Evolutionary conservation across 2,329 filamentous ascomycete species (phyloP).

Genomic region (Tolypocladium tropicale): DNA sequence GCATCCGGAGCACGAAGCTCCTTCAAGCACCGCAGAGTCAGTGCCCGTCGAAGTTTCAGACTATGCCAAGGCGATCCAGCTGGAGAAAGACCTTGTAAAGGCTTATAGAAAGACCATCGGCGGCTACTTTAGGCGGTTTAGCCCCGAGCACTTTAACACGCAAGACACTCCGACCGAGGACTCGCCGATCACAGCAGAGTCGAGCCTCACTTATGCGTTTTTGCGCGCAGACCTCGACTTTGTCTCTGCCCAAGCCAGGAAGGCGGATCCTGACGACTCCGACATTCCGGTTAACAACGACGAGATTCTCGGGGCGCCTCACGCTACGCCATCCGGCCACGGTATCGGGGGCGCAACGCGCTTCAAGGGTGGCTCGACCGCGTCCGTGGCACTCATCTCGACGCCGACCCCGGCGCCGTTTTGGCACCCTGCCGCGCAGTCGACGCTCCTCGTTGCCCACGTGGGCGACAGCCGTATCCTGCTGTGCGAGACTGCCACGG

Average conservation of each 20-base stretch:
- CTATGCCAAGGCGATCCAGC: slow-evolving; percentile 49
- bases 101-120: slow-evolving; percentile 80
- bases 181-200: slow-evolving; percentile 53
- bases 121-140: slow-evolving; percentile 89
- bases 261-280: slow-evolving; percentile 62
- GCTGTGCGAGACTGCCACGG: slow-evolving; percentile 77
- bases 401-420: slow-evolving; percentile 87
- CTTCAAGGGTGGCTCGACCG: slow-evolving; percentile 91
- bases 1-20: slow-evolving; percentile 24
- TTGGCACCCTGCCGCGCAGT: slow-evolving; percentile 84
- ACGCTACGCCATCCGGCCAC: slow-evolving; percentile 42
- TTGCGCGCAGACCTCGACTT: slow-evolving; percentile 92
- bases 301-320: slow-evolving; percentile 63
- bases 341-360: slow-evolving; percentile 64
- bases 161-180: slow-evolving; percentile 19
- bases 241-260: slow-evolving; percentile 76
- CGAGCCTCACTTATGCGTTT: slow-evolving; percentile 84
- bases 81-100: slow-evolving; percentile 62
- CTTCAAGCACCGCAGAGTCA: slow-evolving; percentile 28
- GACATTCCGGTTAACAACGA: slow-evolving; percentile 77
- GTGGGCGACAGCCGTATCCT: slow-evolving; percentile 89
- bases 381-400: slow-evolving; percentile 80
- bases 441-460: slow-evolving; percentile 77
- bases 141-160: slow-evolving; percentile 61
- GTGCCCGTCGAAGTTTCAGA: slow-evolving; percentile 43